phyloP scores from a whole-genome alignment of 2,329 filamentous ascomycete genomes.

The Ascochyta fabae region DNA sequence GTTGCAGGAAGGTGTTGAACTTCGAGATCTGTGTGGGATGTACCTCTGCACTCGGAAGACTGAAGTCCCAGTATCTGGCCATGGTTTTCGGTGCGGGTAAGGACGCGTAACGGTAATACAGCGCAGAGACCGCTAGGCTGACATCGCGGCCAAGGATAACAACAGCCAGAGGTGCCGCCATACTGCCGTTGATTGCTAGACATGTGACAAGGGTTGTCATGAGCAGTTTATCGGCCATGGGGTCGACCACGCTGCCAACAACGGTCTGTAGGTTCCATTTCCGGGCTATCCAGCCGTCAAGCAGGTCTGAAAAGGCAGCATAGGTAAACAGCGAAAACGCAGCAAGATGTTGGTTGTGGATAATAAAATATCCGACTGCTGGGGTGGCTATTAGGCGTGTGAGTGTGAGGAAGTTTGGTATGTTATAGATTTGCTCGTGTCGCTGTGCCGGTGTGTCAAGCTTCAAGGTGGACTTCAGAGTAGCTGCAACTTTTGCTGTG shows the following conservation, averaged over 20 bases:
- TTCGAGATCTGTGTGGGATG: slow-evolving; percentile 84
- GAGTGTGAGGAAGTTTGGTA: slow-evolving; percentile 93
- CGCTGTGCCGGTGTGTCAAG: slow-evolving; percentile 25
- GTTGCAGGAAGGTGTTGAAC: slow-evolving; percentile 89
- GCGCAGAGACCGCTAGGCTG: slow-evolving; percentile 80
- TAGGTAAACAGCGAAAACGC: slow-evolving; percentile 90
- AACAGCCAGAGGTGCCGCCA: slow-evolving; percentile 86
- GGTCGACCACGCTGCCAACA: slow-evolving; percentile 84
- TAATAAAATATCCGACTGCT: slow-evolving; percentile 83
- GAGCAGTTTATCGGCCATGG: slow-evolving; percentile 94
- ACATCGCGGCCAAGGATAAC: slow-evolving; percentile 90
- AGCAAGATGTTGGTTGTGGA: slow-evolving; percentile 79
- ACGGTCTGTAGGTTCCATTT: slow-evolving; percentile 89
- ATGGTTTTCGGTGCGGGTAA: slow-evolving; percentile 94
- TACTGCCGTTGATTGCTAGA: slow-evolving; percentile 78
- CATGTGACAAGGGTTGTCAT: slow-evolving; percentile 94
- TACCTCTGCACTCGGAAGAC: slow-evolving; percentile 84
- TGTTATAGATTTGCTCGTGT: slow-evolving; percentile 88
- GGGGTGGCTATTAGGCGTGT: slow-evolving; percentile 84
- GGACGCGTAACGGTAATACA: slow-evolving; percentile 96
- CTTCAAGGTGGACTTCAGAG: slow-evolving; percentile 37
- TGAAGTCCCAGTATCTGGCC: slow-evolving; percentile 95
- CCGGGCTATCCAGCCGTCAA: slow-evolving; percentile 94
- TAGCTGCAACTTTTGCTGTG: slow-evolving; percentile 32
- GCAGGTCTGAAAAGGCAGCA: slow-evolving; percentile 86